A percentile compares a stretch with the other conserved stretches of the same genome.
phyloP scores from a whole-genome alignment of 192 early-diverging fungal genomes.

The Lobosporangium transversale region DNA sequence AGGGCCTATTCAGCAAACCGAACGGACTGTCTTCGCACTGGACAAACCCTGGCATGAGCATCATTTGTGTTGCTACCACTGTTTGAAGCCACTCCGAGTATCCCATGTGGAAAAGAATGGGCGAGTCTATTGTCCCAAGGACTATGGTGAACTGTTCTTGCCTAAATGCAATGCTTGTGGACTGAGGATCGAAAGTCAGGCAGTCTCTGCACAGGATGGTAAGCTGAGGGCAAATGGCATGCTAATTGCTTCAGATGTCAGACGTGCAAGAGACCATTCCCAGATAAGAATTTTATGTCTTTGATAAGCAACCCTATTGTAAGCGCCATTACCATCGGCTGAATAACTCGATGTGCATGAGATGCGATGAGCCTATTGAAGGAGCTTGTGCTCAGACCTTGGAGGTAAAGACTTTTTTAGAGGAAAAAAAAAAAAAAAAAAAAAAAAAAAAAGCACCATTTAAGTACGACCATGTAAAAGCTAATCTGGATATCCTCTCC shows the following conservation, averaged over 20 bases:
- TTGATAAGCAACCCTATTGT: constrained; percentile 84
- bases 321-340: constrained; percentile 85
- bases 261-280: constrained; percentile 73
- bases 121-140: constrained; percentile 70
- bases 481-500: too few relatives aligned
- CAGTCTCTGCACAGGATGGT: constrained; percentile 72
- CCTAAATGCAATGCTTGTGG: constrained; percentile 77
- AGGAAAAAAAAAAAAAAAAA: too few relatives aligned
- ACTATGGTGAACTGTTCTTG: constrained; percentile 69
- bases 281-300: constrained; percentile 90
- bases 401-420: constrained; percentile 66
- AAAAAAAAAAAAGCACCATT: too few relatives aligned
- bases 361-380: constrained; percentile 85
- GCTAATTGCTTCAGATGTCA: constrained; percentile 75
- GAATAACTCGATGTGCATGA: constrained; percentile 84
- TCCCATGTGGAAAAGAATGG: constrained; percentile 65
- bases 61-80: constrained; percentile 73
- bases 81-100: constrained; percentile 67
- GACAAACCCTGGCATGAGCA: constrained; percentile 72
- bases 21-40: constrained; percentile 66
- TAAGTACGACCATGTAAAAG: too few relatives aligned
- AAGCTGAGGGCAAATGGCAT: constrained; percentile 77
- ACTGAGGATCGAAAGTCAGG: constrained; percentile 70
- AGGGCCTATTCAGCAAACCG: constrained; percentile 11
- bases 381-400: constrained; percentile 88